A percentile compares a stretch with the other conserved stretches of the same genome.
Conservation (phyloP, 345 rosid genomes). For the Hypericum androsaemum region DNA sequence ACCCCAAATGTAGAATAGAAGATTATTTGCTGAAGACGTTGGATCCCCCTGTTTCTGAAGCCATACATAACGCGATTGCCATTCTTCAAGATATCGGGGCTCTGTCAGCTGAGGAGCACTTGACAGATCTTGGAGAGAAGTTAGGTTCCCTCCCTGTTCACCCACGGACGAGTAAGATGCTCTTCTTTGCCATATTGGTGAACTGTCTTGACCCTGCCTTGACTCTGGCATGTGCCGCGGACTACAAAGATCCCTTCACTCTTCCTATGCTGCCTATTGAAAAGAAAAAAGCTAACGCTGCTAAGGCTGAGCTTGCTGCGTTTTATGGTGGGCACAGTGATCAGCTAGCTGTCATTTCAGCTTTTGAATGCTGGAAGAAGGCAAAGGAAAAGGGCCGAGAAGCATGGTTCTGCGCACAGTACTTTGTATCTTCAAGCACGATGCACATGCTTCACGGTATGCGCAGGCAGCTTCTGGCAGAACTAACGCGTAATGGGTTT, state of each 20-base stretch:
- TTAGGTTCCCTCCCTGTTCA: constrained; percentile 80
- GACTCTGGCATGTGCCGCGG: constrained; percentile 91
- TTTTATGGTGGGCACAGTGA: constrained; percentile 82
- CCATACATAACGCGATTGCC: constrained; percentile 57
- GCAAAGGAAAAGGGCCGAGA: constrained; percentile 60
- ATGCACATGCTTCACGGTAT: constrained; percentile 74
- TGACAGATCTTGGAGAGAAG: constrained; percentile 86
- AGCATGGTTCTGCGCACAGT: constrained; percentile 57
- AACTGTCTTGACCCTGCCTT: constrained; percentile 94
- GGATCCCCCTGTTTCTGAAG: constrained; percentile 81
- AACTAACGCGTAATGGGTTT: constrained; percentile 52
- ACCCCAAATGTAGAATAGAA: constrained; percentile 56
- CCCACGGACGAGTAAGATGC: constrained; percentile 86
- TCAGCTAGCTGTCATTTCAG: constrained; percentile 84
- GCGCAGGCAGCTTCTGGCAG: constrained; percentile 76
- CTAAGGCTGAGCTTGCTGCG: constrained; percentile 70
- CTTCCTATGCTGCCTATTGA: constrained; percentile 66
- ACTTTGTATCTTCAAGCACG: constrained; percentile 57
- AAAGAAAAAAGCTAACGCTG: constrained; percentile 64
- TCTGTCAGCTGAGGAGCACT: constrained; percentile 58
- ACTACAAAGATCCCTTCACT: constrained; percentile 77
- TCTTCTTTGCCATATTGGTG: constrained; percentile 80
- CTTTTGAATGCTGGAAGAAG: constrained; percentile 81
- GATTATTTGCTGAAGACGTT: constrained; percentile 62
- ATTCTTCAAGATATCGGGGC: constrained; percentile 88